These are phyloP conservation scores for Henckelia pumila DNA, from an alignment of 257 asterid genomes.

Conservation along the genomic window DNA sequence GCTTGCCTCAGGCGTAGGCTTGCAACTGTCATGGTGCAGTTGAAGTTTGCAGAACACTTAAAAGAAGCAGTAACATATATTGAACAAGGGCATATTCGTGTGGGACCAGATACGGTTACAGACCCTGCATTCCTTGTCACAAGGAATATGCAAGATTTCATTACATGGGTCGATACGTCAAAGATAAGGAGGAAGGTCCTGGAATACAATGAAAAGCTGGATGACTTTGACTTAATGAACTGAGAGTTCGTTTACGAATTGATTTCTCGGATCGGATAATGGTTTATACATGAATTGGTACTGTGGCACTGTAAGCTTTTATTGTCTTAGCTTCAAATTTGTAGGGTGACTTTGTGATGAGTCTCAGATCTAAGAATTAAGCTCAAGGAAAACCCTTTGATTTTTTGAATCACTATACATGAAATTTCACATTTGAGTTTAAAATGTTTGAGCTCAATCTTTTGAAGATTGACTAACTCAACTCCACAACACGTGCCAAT, in stretches of 20 bases:
- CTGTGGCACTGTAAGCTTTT: conserved; percentile 10
- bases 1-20: conserved; percentile 71
- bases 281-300: background rate
- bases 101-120: conserved; percentile 84
- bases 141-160: conserved; percentile 86
- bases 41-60: conserved; percentile 84
- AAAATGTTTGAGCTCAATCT: background rate
- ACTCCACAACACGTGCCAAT: background rate
- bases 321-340: background rate
- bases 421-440: background rate
- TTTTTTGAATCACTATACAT: too few species aligned
- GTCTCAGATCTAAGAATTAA: background rate
- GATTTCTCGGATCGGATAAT: too few species aligned
- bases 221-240: conserved; percentile 81
- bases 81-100: conserved; percentile 96
- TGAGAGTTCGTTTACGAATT: conserved; percentile 1
- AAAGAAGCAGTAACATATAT: conserved; percentile 88
- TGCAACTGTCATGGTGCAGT: conserved; percentile 59
- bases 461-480: background rate
- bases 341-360: background rate
- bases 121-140: conserved; percentile 87
- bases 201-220: conserved; percentile 80
- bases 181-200: conserved; percentile 84
- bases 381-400: background rate
- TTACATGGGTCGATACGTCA: conserved; percentile 95